Evolutionary conservation across 805 yeast species (phyloP), one percentile per base, ranked within the genome.

Genomic region (Hanseniaspora guilliermondii): DNA sequence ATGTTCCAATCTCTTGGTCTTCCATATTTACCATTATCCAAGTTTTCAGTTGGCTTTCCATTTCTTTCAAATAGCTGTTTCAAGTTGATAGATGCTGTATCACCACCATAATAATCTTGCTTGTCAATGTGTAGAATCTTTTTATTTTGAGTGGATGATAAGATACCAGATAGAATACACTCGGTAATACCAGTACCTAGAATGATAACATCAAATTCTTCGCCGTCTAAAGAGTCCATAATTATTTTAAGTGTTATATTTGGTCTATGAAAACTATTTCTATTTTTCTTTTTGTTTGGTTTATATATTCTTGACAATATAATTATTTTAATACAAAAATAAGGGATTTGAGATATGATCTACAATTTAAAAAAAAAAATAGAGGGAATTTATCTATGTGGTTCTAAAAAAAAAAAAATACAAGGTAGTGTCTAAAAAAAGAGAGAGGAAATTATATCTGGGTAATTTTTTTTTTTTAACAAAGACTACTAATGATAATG

Each of bases 1-100:
- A 93, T 93, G 70, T 94, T 88, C 97, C 97, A 93, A 68, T 93
- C 97, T 59, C 97, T 79, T 65, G 87, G 95, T 64, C 94, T 81
- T 50, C 98, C 97, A 58, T 82, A 77, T 21, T 74, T 75, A 53
- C 78, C 77, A 37, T 74, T 77, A 54, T 79, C 79, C 35, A 83
- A 78, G 60, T 78, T 76, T 58, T 80, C 85, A 49, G 78, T 73
- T 33, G 96, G 96, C 66, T 88, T 87, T 12, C 24, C 24, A 76
- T 88, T 89, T 71, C 89, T 89, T 61, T 76, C 70, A 73, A 86
- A 93, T 56, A 85, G 71, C 70, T 83, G 75, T 1, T 68, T 62
- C 60, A 87, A 73, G 62, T 84, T 84, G 63, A 87, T 76, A 6
- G 95, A 85, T 16, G 95, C 95, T 57, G 88, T 79, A 67, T 87